These are phyloP conservation scores for Dispira parvispora DNA, from an alignment of 192 early-diverging fungal species.

Conservation along the genomic window DNA sequence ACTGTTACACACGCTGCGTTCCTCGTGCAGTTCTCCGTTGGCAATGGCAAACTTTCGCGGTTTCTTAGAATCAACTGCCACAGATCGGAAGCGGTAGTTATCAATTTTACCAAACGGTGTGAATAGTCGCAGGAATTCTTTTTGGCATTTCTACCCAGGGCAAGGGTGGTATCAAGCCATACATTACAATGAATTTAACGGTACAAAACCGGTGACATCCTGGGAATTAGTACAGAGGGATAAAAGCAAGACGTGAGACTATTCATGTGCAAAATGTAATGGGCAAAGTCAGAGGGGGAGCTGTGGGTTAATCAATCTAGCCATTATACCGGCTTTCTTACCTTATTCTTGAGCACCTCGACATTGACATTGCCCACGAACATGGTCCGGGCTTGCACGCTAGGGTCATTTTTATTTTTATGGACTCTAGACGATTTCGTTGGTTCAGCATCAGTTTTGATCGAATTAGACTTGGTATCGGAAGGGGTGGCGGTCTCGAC, in stretches of 20 bases:
- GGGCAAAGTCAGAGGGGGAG: too few relatives aligned
- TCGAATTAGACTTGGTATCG: too few relatives aligned
- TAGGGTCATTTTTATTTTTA: conserved; percentile 22
- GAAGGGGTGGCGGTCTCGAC: too few relatives aligned
- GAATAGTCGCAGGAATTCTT: conserved; percentile 52
- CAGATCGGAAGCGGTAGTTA: conserved; percentile 79
- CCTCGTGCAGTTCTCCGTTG: conserved; percentile 64
- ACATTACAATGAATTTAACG: too few relatives aligned
- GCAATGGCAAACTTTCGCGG: conserved; percentile 68
- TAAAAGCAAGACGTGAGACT: too few relatives aligned
- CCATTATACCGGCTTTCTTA: conserved; percentile 13
- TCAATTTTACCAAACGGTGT: conserved; percentile 52
- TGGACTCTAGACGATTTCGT: too few relatives aligned
- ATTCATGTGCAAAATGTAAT: too few relatives aligned
- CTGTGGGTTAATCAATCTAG: too few relatives aligned
- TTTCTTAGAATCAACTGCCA: conserved; percentile 33
- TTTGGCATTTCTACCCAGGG: conserved; percentile 10
- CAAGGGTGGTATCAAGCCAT: too few relatives aligned
- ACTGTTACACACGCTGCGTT: conserved; percentile 70
- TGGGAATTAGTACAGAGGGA: too few relatives aligned
- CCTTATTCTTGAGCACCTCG: conserved; percentile 44
- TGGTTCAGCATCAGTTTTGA: too few relatives aligned
- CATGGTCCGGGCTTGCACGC: conserved; percentile 52
- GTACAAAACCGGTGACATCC: too few relatives aligned
- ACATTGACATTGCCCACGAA: conserved; percentile 90